Conservation (phyloP, 164 flowering plant species). For the Houttuynia cordata region DNA sequence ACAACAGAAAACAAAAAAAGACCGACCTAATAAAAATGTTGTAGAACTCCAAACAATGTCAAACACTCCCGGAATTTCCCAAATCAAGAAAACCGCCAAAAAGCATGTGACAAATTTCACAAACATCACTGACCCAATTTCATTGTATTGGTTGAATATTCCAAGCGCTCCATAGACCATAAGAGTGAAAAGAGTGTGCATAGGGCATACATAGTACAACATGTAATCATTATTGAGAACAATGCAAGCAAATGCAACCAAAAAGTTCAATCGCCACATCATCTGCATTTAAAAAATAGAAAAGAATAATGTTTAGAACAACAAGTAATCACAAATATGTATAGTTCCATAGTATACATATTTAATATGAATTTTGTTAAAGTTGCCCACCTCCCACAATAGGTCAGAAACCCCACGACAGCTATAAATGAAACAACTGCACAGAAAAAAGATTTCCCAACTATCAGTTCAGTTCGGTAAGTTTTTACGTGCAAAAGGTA, state of each 20-base stretch:
- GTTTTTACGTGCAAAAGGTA: no score
- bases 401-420: constrained; percentile 67
- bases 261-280: constrained; percentile 99
- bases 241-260: constrained; percentile 80
- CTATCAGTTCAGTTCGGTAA: not conserved
- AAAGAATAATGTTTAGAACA: no score
- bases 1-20: not conserved
- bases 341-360: no score
- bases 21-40: constrained; percentile 66
- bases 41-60: constrained; percentile 74
- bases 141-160: constrained; percentile 73
- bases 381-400: constrained; percentile 70
- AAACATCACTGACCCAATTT: constrained; percentile 73
- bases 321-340: not conserved
- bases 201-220: constrained; percentile 93
- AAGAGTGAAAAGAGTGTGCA: constrained; percentile 94
- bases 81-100: constrained; percentile 73
- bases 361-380: not conserved
- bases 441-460: constrained; percentile 7
- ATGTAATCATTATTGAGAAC: constrained; percentile 86
- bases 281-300: constrained; percentile 81
- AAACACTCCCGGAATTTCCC: constrained; percentile 96
- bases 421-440: constrained; percentile 66
- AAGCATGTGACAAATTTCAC: constrained; percentile 66
- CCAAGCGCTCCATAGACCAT: constrained; percentile 98